phyloP scores from a whole-genome alignment of 169 alveolate genomes.

The Cryptosporidium ryanae region DNA sequence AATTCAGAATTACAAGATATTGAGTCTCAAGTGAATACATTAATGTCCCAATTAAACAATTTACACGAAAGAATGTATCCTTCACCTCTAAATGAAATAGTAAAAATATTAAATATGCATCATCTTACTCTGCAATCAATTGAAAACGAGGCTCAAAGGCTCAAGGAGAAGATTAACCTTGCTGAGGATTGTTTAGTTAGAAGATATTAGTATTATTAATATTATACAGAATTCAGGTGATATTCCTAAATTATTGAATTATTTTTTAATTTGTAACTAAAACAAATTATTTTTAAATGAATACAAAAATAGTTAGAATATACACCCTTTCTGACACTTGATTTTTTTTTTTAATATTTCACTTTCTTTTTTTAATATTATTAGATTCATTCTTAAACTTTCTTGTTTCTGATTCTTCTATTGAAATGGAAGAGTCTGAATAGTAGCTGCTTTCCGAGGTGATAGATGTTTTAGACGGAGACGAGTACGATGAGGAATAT shows the following conservation, averaged over 20 bases:
- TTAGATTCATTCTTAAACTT: not conserved
- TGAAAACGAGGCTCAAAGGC: conserved; percentile 60
- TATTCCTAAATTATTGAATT: not conserved
- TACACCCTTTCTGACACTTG: no score
- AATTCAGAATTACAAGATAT: conserved; percentile 64
- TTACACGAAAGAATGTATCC: conserved; percentile 71
- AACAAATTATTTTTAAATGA: no score
- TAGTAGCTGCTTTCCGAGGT: not conserved
- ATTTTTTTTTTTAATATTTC: not conserved
- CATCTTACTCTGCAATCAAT: conserved; percentile 55
- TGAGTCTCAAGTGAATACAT: conserved; percentile 58
- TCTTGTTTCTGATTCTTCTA: not conserved
- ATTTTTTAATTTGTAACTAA: not conserved
- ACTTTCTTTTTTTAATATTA: not conserved
- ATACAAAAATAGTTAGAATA: no score
- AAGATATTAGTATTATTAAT: conserved; percentile 2
- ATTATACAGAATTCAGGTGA: not conserved
- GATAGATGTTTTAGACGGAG: not conserved
- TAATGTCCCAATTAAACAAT: conserved; percentile 60
- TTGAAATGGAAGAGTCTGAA: not conserved
- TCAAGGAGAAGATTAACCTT: conserved; percentile 35
- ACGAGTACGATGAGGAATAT: conserved; percentile 6
- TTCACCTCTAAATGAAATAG: conserved; percentile 50
- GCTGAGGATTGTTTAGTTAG: conserved; percentile 73
- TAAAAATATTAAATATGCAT: conserved; percentile 62